phyloP scores from a whole-genome alignment of 2,329 filamentous ascomycete genomes.

The Aureobasidium sp. region DNA sequence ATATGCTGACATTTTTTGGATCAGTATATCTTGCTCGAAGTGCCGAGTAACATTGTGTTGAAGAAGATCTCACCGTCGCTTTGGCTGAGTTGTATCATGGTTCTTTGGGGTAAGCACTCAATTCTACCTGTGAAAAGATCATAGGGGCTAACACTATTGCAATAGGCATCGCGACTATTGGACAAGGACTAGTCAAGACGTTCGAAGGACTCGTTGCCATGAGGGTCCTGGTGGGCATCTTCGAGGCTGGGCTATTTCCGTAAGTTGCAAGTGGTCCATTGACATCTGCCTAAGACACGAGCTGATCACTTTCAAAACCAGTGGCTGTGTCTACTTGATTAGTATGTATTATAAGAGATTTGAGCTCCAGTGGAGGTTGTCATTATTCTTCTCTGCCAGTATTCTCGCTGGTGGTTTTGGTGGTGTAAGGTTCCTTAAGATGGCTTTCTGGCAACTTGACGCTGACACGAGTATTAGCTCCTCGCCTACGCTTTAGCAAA shows the following conservation, averaged over 20 bases:
- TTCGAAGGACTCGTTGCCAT: conserved; percentile 28
- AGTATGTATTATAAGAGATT: conserved; percentile 34
- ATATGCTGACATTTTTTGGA: background rate
- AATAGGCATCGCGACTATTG: conserved; percentile 30
- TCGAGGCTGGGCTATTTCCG: conserved; percentile 33
- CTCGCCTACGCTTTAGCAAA: conserved; percentile 29
- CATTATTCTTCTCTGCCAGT: conserved; percentile 23
- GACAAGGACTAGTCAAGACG: conserved; percentile 29
- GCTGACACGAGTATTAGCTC: background rate
- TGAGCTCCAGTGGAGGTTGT: conserved; percentile 29
- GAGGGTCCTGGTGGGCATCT: conserved; percentile 31
- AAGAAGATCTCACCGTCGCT: conserved; percentile 30
- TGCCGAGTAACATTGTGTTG: conserved; percentile 30
- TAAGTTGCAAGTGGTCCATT: conserved; percentile 33
- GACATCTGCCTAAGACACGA: background rate
- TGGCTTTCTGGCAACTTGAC: no score
- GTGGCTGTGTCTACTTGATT: conserved; percentile 29
- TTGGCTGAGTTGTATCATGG: conserved; percentile 32
- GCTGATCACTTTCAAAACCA: conserved; percentile 19
- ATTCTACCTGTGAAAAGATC: background rate
- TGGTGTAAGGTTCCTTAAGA: background rate
- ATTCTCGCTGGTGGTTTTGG: conserved; percentile 23
- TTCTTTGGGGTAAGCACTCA: conserved; percentile 26
- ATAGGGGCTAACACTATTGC: background rate
- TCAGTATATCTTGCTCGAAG: conserved; percentile 23